Percentiles rank a stretch among this genome's conserved stretches.
phyloP scores from a whole-genome alignment of 179 eudicot species.

The Heliamphora ciliata region DNA sequence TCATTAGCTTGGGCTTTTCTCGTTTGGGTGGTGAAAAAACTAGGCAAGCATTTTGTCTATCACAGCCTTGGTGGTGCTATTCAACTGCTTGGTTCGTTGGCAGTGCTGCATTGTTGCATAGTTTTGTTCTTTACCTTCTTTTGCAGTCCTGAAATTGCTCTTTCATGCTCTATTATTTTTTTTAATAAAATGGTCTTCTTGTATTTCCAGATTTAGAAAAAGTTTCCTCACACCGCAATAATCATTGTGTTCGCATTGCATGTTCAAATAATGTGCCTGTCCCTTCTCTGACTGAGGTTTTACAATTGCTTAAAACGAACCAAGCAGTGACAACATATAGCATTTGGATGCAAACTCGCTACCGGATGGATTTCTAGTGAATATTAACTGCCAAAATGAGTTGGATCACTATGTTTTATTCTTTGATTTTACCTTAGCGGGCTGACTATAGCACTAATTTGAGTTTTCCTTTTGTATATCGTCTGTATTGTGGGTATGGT shows the following conservation, averaged over 20 bases:
- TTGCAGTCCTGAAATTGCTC: not conserved
- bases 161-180: not conserved
- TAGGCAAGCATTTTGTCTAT: not conserved
- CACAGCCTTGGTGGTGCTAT: not conserved
- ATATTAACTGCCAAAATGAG: not conserved
- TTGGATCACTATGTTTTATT: not conserved
- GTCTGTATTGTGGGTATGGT: constrained; percentile 84
- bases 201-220: not conserved
- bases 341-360: not conserved
- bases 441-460: constrained; percentile 14
- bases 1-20: not conserved
- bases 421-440: not conserved
- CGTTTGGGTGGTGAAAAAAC: not conserved
- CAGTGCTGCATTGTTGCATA: not conserved
- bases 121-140: not conserved
- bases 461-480: constrained; percentile 11
- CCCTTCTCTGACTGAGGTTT: not conserved
- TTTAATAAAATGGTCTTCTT: not conserved
- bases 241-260: not conserved
- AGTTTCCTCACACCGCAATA: not conserved
- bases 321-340: not conserved
- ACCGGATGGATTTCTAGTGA: not conserved
- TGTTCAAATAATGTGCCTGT: not conserved
- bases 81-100: not conserved
- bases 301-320: not conserved